Evolutionary conservation across 2,329 filamentous ascomycete genomes (phyloP).

Genomic region (Trichoderma afroharzianum): DNA sequence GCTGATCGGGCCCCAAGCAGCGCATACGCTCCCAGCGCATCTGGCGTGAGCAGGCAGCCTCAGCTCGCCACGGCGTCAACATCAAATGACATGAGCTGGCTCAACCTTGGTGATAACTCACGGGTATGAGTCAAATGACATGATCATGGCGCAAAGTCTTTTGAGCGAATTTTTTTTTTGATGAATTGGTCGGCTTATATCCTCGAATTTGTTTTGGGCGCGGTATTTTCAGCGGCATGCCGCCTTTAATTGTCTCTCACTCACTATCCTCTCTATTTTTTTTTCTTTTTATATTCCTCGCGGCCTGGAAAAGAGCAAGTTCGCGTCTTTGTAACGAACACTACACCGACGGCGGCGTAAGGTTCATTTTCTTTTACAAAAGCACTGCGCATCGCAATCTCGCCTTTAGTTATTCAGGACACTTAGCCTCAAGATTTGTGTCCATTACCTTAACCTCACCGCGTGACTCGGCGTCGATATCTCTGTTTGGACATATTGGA

Average conservation of each 20-base stretch:
- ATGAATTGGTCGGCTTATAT: constrained; percentile 20
- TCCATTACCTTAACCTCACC: constrained; percentile 2
- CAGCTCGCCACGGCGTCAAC: constrained; percentile 48
- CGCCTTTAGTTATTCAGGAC: not conserved
- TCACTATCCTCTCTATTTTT: not conserved
- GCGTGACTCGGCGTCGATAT: constrained; percentile 30
- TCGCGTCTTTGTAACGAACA: not conserved
- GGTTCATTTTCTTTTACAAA: constrained; percentile 6
- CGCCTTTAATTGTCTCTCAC: constrained; percentile 16
- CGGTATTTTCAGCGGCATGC: constrained; percentile 12
- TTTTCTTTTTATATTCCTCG: constrained; percentile 1
- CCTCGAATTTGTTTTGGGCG: constrained; percentile 17
- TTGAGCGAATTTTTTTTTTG: constrained; percentile 19
- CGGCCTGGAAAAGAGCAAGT: not conserved
- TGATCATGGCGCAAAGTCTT: constrained; percentile 18
- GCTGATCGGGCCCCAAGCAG: constrained; percentile 49
- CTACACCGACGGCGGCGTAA: not conserved
- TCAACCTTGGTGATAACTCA: constrained; percentile 60
- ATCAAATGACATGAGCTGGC: constrained; percentile 72
- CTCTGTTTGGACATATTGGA: constrained; percentile 32
- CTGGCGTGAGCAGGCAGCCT: constrained; percentile 44
- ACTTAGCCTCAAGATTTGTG: constrained; percentile 2
- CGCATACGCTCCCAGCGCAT: constrained; percentile 45
- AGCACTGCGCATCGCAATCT: constrained; percentile 13
- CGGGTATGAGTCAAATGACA: constrained; percentile 24